Base-by-base conservation (phyloP, 2,329 filamentous ascomycete species). In the Arachnomyces sp. region DNA sequence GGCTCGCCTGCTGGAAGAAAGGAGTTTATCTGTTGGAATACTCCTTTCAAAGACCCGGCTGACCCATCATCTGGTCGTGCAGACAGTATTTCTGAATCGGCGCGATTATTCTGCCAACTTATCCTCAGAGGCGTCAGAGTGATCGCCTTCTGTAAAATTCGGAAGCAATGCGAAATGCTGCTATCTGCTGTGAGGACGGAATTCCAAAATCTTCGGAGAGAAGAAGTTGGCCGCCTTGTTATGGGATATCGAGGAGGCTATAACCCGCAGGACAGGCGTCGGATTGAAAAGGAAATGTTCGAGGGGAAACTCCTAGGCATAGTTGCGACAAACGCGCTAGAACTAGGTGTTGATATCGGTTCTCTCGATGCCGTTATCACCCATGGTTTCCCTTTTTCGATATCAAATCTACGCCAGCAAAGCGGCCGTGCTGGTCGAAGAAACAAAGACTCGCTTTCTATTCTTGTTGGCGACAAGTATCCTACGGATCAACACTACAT, bases 1-100 rank as follows among this genome's bases (percentile, higher is more conserved):
- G 92, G 92, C 1, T 94, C 89, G 0, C 92, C 92, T 0, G 87
- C 87, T 4, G 87, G 90, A 0, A 74, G 87, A 15, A 96, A 96
- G 58, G 90, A 96, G 54, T 96, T 96, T 43, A 57, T 98, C 5
- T 96, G 89, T 61, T 98, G 92, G 92, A 96, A 98, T 53, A 95
- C 90, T 0, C 92, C 92, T 0, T 94, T 79, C 61, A 93, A 88
- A 58, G 90, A 95, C 50, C 87, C 90, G 0, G 76, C 73, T 1
- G 90, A 96, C 60, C 84, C 88, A 7, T 79, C 83, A 0, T 94
- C 86, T 52, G 90, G 92, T 1, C 78, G 92, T 43, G 86, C 85
- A 11, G 86, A 86, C 57, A 81, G 82, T 3, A 79, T 93, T 58
- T 74, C 77, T 3, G 90, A 98, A 63, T 84, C 86, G n/a, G 87